Evolutionary conservation across 1,139 yeast genomes (phyloP), one percentile per base, ranked within the genome.

Genomic region (Geotrichum fermentans): DNA sequence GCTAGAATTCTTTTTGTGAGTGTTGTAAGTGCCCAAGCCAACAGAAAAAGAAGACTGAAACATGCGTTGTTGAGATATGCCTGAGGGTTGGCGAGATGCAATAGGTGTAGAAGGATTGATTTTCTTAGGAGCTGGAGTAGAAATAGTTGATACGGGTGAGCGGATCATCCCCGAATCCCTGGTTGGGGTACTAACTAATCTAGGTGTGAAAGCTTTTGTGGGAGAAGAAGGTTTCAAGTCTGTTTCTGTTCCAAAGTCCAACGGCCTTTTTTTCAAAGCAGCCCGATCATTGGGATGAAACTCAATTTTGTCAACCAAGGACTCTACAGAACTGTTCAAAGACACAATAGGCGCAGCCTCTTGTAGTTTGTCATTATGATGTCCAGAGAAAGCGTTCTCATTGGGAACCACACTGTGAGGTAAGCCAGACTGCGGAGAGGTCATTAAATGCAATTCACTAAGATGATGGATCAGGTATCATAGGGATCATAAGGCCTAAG

Each of bases 21-120:
- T 21, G 33, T 33, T 26, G 22, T 16, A 26, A 22, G 41, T 21
- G 37, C n/a, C n/a, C n/a, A n/a, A 14, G 14, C 7, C 24, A 16
- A 45, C 44, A 21, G 49, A 18, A 22, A 46, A 46, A 4, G 45
- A 40, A 8, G 49, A 34, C 18, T 45, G 49, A 3, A 46, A 40
- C 45, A 38, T 40, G 26, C 49, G 39, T 32, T 46, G 49, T 29
- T 40, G 40, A 26, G 33, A n/a, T n/a, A n/a, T n/a, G n/a, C n/a
- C n/a, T n/a, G 29, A 13, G 49, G 49, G 13, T 40, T 35, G 24
- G 21, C 38, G 38, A 17, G 17, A 16, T 16, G 22, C 17, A 5
- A 24, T 8, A 17, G 22, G 22, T 16, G 38, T 16, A 6, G 38
- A 5, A 30, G 14, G 34, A 11, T 17, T 17, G 14, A 30, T 30